Base-by-base conservation (phyloP, 371 early-diverging fungal genomes). In the Mucor lusitanicus region DNA sequence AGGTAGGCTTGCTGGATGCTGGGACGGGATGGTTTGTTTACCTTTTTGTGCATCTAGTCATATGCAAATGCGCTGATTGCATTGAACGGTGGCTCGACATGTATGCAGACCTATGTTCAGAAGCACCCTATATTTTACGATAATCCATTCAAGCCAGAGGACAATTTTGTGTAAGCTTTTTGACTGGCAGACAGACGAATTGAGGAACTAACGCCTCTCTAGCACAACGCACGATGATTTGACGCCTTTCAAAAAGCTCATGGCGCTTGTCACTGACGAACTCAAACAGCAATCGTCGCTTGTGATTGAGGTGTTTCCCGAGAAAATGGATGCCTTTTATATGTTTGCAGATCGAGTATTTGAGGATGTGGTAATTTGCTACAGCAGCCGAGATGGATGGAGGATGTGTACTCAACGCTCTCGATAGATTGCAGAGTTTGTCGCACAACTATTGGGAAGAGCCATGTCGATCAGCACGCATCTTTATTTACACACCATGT, bases 121-220 rank as follows among this genome's bases (percentile, higher is more conserved):
- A 95, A 94, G 70, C 91, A 92, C 65, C 91, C 90, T 32, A 87
- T 95, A 32, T 95, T 95, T 65, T 95, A 89, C 73, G 95, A 94
- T 72, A 90, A 92, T 59, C 84, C 85, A 8, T 86, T 82, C 44
- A 82, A 84, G 56, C 83, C 88, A 15, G 79, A 85, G 54, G 88
- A 86, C 59, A 89, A 87, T 61, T 83, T 84, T 54, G 75, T 73
- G 86, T 85, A 79, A 63, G 64, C 9, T 23, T 4, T 13, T 15
- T 28, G 19, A 8, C n/a, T 19, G n/a, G 25, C 6, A 25, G 3
- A 12, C 50, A 55, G 32, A 55, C 0, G 28, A 6, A 9, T 6
- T n/a, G 17, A 60, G 23, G 25, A 30, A 11, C 44, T 5, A 28
- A 56, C 35, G 6, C 13, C 19, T 25, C 12, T 59, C 30, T 60